A percentile compares a stretch with the other conserved stretches of the same genome.
Conservation (phyloP, 225 moss, liverwort and hornwort species). For the Anthoceros angustus region DNA sequence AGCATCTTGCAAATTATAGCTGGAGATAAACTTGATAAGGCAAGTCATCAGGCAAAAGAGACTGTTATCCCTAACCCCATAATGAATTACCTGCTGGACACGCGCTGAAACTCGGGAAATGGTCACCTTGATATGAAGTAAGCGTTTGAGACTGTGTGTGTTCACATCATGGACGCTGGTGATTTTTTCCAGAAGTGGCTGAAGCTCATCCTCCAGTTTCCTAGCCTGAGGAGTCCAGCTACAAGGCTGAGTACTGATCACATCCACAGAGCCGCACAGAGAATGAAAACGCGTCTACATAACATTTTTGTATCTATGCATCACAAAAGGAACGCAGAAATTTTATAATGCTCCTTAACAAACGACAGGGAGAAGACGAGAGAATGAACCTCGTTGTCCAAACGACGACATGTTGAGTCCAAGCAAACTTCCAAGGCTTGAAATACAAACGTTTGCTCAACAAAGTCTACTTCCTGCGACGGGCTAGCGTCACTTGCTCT, state of each 20-base stretch:
- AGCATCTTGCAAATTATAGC: background rate
- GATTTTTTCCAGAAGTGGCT: constrained; percentile 23
- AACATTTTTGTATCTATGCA: no score
- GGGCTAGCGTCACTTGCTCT: background rate
- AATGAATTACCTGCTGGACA: constrained; percentile 21
- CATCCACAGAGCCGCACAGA: no score
- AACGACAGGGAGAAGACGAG: background rate
- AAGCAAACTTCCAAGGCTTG: background rate
- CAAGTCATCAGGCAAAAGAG: background rate
- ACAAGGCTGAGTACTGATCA: no score
- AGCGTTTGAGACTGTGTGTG: constrained; percentile 21
- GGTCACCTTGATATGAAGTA: constrained; percentile 33
- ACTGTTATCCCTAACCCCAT: background rate
- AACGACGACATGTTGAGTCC: background rate
- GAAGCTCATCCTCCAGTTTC: constrained; percentile 18
- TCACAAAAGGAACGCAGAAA: background rate
- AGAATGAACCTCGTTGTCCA: background rate
- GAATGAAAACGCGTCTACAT: no score
- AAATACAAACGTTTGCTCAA: background rate
- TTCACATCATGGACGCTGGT: constrained; percentile 14
- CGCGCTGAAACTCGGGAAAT: constrained; percentile 26
- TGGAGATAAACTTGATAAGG: background rate
- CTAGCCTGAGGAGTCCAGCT: constrained; percentile 13
- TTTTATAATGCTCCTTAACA: background rate
- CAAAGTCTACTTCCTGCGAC: background rate